Base-by-base conservation (phyloP, 129 eudicot genomes). In the Lonicera japonica region DNA sequence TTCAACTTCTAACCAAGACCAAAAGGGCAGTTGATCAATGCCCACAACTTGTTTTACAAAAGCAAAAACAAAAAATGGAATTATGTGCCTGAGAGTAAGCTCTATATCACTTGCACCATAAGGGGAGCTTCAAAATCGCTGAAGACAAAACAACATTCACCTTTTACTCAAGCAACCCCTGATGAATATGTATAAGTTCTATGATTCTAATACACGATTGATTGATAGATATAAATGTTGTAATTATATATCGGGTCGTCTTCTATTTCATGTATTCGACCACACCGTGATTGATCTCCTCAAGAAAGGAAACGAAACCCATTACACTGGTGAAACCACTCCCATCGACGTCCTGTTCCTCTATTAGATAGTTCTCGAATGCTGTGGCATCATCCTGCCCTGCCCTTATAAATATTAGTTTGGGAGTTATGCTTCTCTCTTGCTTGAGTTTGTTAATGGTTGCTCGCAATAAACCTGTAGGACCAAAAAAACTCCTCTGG, bases 221-320 rank as follows among this genome's bases (percentile, higher is more conserved):
- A 17, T n/a, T n/a, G n/a, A n/a, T n/a, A n/a, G n/a, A n/a, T n/a
- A n/a, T n/a, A n/a, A n/a, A n/a, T n/a, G n/a, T n/a, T n/a, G n/a
- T n/a, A n/a, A n/a, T n/a, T n/a, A 50, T 5, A n/a, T 5, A 50
- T 16, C 16, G 15, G 21, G 19, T 7, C 55, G 25, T 63, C 24
- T 60, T 60, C 75, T 79, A 82, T 65, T 91, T 94, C 76, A 88
- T 73, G 80, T 85, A 88, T 65, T 94, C 99, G 22, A 88, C 20
- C 15, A 88, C 96, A 17, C 90, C 77, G 5, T 72, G 94, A 41
- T 71, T 83, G 63, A 94, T 79, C 45, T 94, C 99, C 64, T 94
- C 96, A 2, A 94, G 89, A 75, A 94, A 94, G 24, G 99, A 94
- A 75, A 94, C 85, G 45, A 94, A 86, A 5, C 99, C 99, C 92